These are phyloP conservation scores for Chrysopogon serrulatus DNA, from an alignment of 176 grass and related monocot genomes.

Conservation along the genomic window DNA sequence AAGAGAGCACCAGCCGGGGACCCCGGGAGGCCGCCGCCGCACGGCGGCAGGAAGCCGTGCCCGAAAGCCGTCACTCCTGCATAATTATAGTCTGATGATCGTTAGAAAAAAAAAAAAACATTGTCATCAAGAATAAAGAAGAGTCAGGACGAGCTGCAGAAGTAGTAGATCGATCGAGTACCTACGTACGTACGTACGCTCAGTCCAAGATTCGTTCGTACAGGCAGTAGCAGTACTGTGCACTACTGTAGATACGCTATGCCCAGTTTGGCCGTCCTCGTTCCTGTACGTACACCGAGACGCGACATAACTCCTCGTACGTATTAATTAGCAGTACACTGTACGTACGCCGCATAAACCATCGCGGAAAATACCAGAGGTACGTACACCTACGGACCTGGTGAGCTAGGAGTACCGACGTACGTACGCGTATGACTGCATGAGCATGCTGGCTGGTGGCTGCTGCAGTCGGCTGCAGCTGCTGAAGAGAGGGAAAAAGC, in stretches of 20 bases:
- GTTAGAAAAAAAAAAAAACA: not conserved
- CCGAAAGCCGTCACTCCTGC: slow-evolving; percentile 37
- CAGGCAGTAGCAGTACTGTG: not conserved
- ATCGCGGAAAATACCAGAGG: not conserved
- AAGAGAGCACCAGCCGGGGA: slow-evolving; percentile 69
- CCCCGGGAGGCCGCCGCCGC: slow-evolving; percentile 1
- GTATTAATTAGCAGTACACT: not conserved
- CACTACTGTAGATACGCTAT: not conserved
- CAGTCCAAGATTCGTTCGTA: not conserved
- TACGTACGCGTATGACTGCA: too few relatives aligned
- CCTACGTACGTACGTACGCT: not conserved
- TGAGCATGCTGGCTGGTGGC: not conserved
- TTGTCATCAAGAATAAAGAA: not conserved
- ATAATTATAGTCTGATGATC: not conserved
- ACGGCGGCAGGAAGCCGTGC: slow-evolving; percentile 26
- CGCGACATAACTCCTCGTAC: not conserved
- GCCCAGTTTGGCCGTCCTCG: not conserved
- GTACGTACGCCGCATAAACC: not conserved
- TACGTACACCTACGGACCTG: too few relatives aligned
- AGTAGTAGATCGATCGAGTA: not conserved
- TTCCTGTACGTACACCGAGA: not conserved
- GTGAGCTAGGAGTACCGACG: too few relatives aligned
- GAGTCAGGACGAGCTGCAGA: not conserved
- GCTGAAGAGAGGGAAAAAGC: not conserved
- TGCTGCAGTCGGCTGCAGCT: not conserved